Conservation (phyloP, 163 green algal genomes). For the Scenedesmus sp. region DNA sequence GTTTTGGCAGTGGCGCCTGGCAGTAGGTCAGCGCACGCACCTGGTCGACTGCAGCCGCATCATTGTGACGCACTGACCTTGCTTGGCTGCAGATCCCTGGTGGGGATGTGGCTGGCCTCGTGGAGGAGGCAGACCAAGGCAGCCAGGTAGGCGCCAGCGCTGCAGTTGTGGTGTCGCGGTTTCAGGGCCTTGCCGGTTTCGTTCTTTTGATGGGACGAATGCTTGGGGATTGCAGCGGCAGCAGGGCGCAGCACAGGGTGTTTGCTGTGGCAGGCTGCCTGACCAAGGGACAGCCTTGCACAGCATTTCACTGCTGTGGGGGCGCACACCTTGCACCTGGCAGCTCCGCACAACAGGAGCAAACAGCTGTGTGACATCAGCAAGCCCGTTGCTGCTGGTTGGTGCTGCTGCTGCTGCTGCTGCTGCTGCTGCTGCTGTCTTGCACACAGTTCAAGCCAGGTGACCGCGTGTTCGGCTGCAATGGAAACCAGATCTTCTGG, state of each 20-base stretch:
- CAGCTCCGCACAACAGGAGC: too few species aligned
- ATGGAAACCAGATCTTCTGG: conserved; percentile 45
- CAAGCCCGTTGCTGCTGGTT: too few species aligned
- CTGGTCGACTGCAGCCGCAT: too few species aligned
- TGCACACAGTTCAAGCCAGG: conserved; percentile 66
- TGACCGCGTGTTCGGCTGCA: conserved; percentile 62
- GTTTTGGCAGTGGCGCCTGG: too few species aligned
- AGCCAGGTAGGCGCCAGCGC: conserved; percentile 56
- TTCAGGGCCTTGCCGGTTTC: too few species aligned
- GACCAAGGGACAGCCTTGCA: neutral
- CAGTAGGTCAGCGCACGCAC: too few species aligned
- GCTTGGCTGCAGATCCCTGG: conserved; percentile 64
- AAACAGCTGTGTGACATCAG: too few species aligned
- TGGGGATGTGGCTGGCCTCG: conserved; percentile 70
- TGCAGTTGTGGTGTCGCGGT: too few species aligned
- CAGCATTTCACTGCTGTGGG: neutral
- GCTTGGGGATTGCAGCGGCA: neutral
- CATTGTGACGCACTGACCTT: neutral
- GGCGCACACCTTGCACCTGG: neutral
- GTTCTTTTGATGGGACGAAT: too few species aligned
- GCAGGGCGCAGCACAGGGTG: neutral
- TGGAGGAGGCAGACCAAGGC: conserved; percentile 64
- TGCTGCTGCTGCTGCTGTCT: neutral
- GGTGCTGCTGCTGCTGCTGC: conserved; percentile 13
- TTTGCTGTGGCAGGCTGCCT: neutral